phyloP scores from a whole-genome alignment of 2,329 filamentous ascomycete genomes.

The Clarireedia paspali region DNA sequence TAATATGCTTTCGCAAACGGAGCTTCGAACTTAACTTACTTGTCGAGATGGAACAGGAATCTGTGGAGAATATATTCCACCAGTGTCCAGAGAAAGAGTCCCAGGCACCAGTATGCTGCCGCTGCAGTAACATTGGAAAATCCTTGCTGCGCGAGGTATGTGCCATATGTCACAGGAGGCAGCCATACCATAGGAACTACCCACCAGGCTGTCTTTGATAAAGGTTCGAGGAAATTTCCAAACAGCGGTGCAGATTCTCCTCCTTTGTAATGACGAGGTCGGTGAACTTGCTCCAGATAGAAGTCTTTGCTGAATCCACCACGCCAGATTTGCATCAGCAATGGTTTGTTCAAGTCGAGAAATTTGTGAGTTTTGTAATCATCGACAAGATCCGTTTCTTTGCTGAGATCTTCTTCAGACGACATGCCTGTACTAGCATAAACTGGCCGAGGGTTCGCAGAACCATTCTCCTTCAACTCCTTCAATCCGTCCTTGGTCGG shows the following conservation, averaged over 20 bases:
- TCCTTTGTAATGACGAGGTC: slow-evolving; percentile 91
- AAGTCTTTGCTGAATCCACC: slow-evolving; percentile 92
- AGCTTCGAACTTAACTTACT: slow-evolving; percentile 47
- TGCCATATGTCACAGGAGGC: slow-evolving; percentile 69
- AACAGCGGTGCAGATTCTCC: slow-evolving; percentile 89
- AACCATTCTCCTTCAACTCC: slow-evolving; percentile 35
- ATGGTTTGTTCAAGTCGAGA: slow-evolving; percentile 75
- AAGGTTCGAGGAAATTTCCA: slow-evolving; percentile 96
- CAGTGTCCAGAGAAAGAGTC: slow-evolving; percentile 77
- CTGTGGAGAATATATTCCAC: slow-evolving; percentile 85
- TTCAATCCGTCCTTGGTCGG: slow-evolving; percentile 39
- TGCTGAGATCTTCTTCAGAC: slow-evolving; percentile 74
- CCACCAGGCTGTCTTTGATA: slow-evolving; percentile 94
- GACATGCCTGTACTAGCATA: slow-evolving; percentile 75
- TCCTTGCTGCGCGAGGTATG: slow-evolving; percentile 55
- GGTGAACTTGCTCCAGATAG: slow-evolving; percentile 92
- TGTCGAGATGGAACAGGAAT: slow-evolving; percentile 88
- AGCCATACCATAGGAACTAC: slow-evolving; percentile 78
- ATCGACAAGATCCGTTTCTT: slow-evolving; percentile 66
- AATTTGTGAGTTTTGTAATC: slow-evolving; percentile 95
- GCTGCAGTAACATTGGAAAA: slow-evolving; percentile 42
- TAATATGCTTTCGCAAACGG: slow-evolving; percentile 21
- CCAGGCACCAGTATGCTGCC: slow-evolving; percentile 58
- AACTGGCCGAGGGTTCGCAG: slow-evolving; percentile 33
- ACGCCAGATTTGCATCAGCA: slow-evolving; percentile 81